Conservation (phyloP, 2,329 filamentous ascomycete genomes). For the Microthyrium microscopicum region DNA sequence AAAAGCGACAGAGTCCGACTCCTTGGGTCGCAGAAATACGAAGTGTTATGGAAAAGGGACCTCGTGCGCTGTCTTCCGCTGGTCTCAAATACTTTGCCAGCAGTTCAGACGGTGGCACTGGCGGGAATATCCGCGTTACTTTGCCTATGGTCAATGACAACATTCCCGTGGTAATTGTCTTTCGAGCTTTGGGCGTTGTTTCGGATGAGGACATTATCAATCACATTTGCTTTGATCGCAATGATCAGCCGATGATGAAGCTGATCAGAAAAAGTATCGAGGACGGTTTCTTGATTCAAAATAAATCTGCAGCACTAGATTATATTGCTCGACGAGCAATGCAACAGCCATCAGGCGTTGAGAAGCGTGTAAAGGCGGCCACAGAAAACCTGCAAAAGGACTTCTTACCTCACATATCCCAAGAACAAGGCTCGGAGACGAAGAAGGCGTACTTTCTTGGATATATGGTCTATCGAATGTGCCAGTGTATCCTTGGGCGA, state of each 20-base stretch:
- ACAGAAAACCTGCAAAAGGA: slow-evolving; percentile 95
- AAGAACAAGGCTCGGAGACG: slow-evolving; percentile 85
- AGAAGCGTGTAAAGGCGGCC: slow-evolving; percentile 82
- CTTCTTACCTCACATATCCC: slow-evolving; percentile 88
- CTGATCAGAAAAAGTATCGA: slow-evolving; percentile 95
- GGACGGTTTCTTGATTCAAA: slow-evolving; percentile 90
- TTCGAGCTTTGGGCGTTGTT: slow-evolving; percentile 86
- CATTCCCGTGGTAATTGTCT: slow-evolving; percentile 86
- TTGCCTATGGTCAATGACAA: slow-evolving; percentile 89
- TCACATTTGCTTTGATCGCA: slow-evolving; percentile 91
- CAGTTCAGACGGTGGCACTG: slow-evolving; percentile 59
- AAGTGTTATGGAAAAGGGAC: slow-evolving; percentile 92
- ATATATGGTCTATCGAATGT: slow-evolving; percentile 94
- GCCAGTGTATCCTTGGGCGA: slow-evolving; percentile 83
- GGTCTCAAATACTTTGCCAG: slow-evolving; percentile 79
- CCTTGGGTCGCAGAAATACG: slow-evolving; percentile 91
- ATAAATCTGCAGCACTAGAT: slow-evolving; percentile 83
- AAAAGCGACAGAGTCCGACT: slow-evolving; percentile 89
- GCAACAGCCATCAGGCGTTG: slow-evolving; percentile 55
- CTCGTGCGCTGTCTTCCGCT: slow-evolving; percentile 81
- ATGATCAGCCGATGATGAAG: slow-evolving; percentile 92
- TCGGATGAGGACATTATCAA: slow-evolving; percentile 97
- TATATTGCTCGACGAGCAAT: slow-evolving; percentile 88
- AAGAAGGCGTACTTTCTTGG: slow-evolving; percentile 95
- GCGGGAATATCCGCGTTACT: slow-evolving; percentile 76